Conservation (phyloP, 75 land plant species). For the Selaginella tamariscina region DNA sequence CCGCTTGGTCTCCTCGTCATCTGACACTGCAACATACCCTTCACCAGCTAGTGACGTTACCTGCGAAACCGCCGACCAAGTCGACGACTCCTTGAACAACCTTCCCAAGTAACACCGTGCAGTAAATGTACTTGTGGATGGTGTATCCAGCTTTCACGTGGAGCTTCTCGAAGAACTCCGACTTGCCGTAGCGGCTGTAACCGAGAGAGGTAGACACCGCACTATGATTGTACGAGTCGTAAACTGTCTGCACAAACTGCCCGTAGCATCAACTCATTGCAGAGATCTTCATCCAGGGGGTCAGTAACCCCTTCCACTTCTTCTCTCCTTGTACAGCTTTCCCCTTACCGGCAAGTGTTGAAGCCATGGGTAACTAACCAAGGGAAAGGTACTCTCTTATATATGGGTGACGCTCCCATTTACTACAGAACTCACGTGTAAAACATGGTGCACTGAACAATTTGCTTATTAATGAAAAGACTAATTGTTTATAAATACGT, state of each 20-base stretch:
- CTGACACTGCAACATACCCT: neutral
- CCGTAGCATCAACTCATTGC: conserved; percentile 58
- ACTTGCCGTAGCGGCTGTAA: conserved; percentile 40
- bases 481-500: no score
- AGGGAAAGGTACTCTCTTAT: no score
- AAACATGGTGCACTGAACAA: no score
- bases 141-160: conserved; percentile 19
- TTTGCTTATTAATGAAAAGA: no score
- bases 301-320: conserved; percentile 50
- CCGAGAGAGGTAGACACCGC: conserved; percentile 46
- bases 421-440: no score
- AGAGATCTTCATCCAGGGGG: conserved; percentile 46
- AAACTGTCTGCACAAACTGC: conserved; percentile 41
- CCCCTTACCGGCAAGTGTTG: conserved; percentile 21
- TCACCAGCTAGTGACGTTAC: neutral
- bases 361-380: no score
- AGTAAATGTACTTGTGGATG: conserved; percentile 46
- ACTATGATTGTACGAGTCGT: conserved; percentile 63
- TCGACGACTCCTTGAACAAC: neutral
- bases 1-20: neutral
- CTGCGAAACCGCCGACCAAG: neutral
- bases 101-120: conserved; percentile 18
- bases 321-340: conserved; percentile 44
- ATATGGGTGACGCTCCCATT: no score
- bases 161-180: conserved; percentile 40